Evolutionary conservation across 2,329 filamentous ascomycete species (phyloP).

Genomic region (Paecilomyces fulvus): DNA sequence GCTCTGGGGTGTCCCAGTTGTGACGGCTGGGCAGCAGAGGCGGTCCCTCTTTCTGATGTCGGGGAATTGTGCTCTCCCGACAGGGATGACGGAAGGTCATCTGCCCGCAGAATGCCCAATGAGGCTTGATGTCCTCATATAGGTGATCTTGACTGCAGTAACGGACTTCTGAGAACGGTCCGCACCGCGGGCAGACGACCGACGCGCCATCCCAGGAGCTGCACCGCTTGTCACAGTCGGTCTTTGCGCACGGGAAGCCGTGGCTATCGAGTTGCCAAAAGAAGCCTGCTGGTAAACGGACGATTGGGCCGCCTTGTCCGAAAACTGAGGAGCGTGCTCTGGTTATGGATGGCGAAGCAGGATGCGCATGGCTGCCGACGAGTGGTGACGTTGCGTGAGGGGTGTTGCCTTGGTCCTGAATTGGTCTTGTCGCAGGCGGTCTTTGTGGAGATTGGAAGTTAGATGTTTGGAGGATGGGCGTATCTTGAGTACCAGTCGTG

Average conservation of each 20-base stretch:
- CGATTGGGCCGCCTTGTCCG: conserved; percentile 8
- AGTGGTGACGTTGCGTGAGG: conserved; percentile 1
- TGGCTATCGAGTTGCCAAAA: conserved; percentile 41
- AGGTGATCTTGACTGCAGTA: conserved; percentile 33
- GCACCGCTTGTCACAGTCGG: conserved; percentile 21
- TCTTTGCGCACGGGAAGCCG: conserved; percentile 34
- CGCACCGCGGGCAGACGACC: conserved; percentile 32
- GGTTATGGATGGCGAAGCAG: neutral
- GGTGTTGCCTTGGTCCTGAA: neutral
- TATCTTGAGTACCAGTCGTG: neutral
- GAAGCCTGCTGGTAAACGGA: conserved; percentile 11
- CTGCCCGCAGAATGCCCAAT: conserved; percentile 23
- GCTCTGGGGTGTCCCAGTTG: conserved; percentile 24
- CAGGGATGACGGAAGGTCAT: conserved; percentile 14
- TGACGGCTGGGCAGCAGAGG: conserved; percentile 20
- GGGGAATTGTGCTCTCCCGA: conserved; percentile 13
- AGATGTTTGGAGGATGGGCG: neutral
- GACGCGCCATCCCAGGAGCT: conserved; percentile 20
- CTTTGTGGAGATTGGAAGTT: neutral
- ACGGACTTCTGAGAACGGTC: conserved; percentile 28
- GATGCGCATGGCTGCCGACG: neutral
- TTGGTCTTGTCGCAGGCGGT: neutral
- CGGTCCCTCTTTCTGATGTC: conserved; percentile 9
- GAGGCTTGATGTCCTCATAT: conserved; percentile 23
- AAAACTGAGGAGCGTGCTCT: neutral